Conservation (phyloP, 2,329 filamentous ascomycete genomes). For the Fusarium coffeatum region DNA sequence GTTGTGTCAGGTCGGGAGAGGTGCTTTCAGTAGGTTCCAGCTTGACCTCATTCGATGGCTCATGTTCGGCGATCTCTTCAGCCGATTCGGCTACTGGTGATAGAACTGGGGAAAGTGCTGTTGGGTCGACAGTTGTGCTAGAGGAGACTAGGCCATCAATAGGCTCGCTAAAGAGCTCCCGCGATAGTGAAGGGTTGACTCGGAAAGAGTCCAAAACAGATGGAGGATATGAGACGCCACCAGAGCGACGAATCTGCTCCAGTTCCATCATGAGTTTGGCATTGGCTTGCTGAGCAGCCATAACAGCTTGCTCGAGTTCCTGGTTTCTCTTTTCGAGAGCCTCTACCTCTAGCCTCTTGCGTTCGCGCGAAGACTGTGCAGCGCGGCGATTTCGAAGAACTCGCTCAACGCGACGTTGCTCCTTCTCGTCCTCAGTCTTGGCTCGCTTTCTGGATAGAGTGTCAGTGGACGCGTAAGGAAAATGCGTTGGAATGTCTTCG, state of each 20-base stretch:
- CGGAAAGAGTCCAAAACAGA: constrained; percentile 56
- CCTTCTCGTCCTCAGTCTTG: constrained; percentile 99
- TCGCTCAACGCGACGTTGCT: constrained; percentile 95
- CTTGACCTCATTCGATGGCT: constrained; percentile 41
- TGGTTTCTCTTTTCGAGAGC: constrained; percentile 81
- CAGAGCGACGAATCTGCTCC: constrained; percentile 60
- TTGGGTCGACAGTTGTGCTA: constrained; percentile 68
- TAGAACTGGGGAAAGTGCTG: constrained; percentile 69
- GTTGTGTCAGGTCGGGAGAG: constrained; percentile 97
- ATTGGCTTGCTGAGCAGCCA: constrained; percentile 68
- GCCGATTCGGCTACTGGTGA: constrained; percentile 61
- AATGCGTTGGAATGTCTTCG: constrained; percentile 37
- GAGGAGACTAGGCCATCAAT: constrained; percentile 57
- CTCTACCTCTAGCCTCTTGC: constrained; percentile 90
- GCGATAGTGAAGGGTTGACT: constrained; percentile 66
- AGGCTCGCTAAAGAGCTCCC: constrained; percentile 64
- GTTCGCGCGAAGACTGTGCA: constrained; percentile 94
- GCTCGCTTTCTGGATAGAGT: constrained; percentile 80
- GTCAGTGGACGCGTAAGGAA: constrained; percentile 40
- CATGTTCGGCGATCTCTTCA: constrained; percentile 47
- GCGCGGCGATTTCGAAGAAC: constrained; percentile 96
- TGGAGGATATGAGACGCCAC: constrained; percentile 55
- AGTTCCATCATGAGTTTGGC: constrained; percentile 62
- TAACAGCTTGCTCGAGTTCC: constrained; percentile 73
- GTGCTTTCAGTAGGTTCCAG: constrained; percentile 49